Evolutionary conservation across 305 asterid genomes (phyloP).

Genomic region (Solanum hybrid): DNA sequence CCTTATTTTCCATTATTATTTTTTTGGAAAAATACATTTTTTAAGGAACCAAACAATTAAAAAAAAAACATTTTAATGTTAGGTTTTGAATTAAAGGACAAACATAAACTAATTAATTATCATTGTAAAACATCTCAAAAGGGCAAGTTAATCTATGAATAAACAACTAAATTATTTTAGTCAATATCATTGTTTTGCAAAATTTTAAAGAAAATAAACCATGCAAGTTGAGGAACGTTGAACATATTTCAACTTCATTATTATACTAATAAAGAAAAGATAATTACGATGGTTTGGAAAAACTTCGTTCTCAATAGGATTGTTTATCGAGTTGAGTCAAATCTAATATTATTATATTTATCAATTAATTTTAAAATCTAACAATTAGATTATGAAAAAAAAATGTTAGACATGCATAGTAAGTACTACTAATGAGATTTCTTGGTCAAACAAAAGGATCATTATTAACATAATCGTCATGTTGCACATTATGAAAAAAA

Average conservation of each 20-base stretch:
- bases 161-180: not conserved
- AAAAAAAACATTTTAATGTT: not conserved
- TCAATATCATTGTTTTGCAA: not conserved
- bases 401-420: no score
- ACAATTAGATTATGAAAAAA: no score
- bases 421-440: no score
- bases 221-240: not conserved
- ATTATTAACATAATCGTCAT: no score
- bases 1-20: not conserved
- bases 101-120: not conserved
- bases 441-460: not conserved
- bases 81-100: not conserved
- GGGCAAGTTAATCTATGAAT: not conserved
- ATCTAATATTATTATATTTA: no score
- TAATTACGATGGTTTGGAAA: not conserved
- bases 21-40: not conserved
- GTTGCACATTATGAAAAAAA: no score
- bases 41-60: not conserved
- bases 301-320: not conserved
- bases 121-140: not conserved
- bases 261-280: no score
- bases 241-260: no score
- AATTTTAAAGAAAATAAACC: no score
- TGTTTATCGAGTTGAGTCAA: not conserved
- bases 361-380: not conserved